Evolutionary conservation across 192 early-diverging fungal species (phyloP).

Genomic region (Podila clonocystis): DNA sequence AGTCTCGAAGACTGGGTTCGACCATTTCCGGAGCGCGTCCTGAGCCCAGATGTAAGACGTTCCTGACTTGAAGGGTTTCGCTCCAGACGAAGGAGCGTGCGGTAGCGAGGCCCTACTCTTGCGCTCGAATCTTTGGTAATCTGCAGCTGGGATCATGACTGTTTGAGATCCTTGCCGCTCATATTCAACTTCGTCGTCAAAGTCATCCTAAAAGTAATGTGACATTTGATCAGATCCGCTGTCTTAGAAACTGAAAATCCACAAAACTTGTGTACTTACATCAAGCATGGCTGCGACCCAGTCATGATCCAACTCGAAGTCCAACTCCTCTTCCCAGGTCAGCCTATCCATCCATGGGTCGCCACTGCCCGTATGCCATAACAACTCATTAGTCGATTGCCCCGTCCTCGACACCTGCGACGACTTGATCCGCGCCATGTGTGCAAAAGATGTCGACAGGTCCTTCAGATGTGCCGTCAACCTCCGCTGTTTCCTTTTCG

Average conservation of each 20-base stretch:
- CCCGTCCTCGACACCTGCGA: slow-evolving; percentile 12
- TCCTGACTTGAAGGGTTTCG: neutral
- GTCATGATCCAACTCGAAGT: slow-evolving; percentile 40
- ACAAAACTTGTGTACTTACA: neutral
- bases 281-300: slow-evolving; percentile 34
- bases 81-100: neutral
- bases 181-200: neutral
- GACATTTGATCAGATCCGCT: too few species aligned
- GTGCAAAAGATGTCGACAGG: neutral
- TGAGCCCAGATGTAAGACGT: slow-evolving; percentile 51
- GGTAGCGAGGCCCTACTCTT: slow-evolving; percentile 19
- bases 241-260: neutral
- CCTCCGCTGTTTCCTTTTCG: slow-evolving; percentile 15
- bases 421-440: slow-evolving; percentile 20
- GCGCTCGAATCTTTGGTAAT: neutral
- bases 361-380: neutral
- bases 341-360: slow-evolving; percentile 7
- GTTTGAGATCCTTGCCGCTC: neutral
- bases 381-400: neutral
- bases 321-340: slow-evolving; percentile 29
- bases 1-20: slow-evolving; percentile 45
- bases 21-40: slow-evolving; percentile 49
- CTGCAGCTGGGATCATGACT: neutral
- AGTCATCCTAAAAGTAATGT: slow-evolving; percentile 15
- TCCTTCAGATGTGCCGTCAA: neutral